Evolutionary conservation across 129 eudicot genomes (phyloP), one percentile per base, ranked within the genome.

Genomic region (Centaurea solstitialis): DNA sequence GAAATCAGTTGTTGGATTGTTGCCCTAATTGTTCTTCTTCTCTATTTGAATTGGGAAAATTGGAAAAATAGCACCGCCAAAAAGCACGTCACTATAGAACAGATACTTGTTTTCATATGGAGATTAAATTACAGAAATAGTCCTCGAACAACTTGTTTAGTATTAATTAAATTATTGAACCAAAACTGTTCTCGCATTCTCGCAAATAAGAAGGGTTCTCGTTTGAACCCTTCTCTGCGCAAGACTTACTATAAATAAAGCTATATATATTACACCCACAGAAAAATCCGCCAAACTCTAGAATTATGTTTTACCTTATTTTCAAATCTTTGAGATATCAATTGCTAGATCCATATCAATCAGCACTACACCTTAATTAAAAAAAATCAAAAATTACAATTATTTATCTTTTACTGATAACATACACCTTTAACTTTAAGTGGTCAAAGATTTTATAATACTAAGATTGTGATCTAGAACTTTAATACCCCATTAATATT

Each of bases 61-160:
- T 15, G 24, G 40, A 71, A 13, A 13, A 53, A 11, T 72, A 28
- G 20, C 83, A 79, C 83, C 83, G 83, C 77, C 43, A 79, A 79
- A 53, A 79, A 57, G 72, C 21, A 35, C 6, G 30, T 47, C 69
- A 57, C n/a, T n/a, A n/a, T 9, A 21, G 65, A 57, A 6, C 22
- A n/a, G n/a, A n/a, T n/a, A 57, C 22, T 5, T 57, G n/a, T n/a
- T 57, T 57, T 57, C 22, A 17, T 22, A 57, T 57, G 57, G 9
- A 0, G 37, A 13, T 13, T 43, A 77, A 40, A 6, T 78, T 68
- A 28, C 68, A 47, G 3, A 15, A 30, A 30, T 68, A n/a, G 76
- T 26, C 82, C 75, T 33, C 67, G 6, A 21, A 67, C 12, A 43
- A 68, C 45, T 6, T 26, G 47, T 6, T 76, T n/a, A n/a, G n/a